Evolutionary conservation across 106 monocot species (phyloP), one percentile per base, ranked within the genome.

Genomic region (Dioscorea alata): DNA sequence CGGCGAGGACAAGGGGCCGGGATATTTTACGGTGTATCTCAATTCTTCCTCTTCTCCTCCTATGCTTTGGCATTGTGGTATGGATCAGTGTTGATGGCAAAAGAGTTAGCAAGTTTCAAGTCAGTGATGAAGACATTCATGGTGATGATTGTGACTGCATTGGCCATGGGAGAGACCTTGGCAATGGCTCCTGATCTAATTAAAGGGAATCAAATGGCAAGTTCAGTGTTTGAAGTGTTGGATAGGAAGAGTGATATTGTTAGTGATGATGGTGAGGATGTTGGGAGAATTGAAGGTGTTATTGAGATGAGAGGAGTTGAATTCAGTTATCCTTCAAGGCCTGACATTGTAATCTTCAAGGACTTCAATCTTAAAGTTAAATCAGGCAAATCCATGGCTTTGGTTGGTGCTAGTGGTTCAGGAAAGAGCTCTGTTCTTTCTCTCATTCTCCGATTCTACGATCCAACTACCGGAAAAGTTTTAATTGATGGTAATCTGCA

Each of bases 111-210:
- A 13, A 87, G 77, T 80, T 99, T 99, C 81, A 85, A 85, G 65
- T 92, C 92, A 6, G 74, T 99, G 9, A 99, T 99, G 97, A 99
- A 92, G 70, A 79, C 97, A 0, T 99, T 99, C 81, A 99, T 99
- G 97, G 92, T 99, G 25, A 64, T 99, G 51, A 99, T 99, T 23
- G 90, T 99, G 63, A 92, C 92, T 6, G 92, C 97, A 42, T 35
- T 99, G 35, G 89, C 87, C 61, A 99, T 99, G 97, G 92, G 97
- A 19, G 97, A 92, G 74, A 92, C 91, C 33, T 52, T 89, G 16
- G 91, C 87, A 4, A 59, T 91, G 61, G 82, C 86, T 12, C 90
- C 90, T 0, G 90, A 90, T 74, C 64, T 90, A 33, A 71, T 90
- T 63, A 90, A 90, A 70, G 90, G 90, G 32, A 90, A 90, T 56